These are phyloP conservation scores for Malassezia psittaci DNA, from an alignment of 1,284 basidiomycete genomes.

Conservation along the genomic window DNA sequence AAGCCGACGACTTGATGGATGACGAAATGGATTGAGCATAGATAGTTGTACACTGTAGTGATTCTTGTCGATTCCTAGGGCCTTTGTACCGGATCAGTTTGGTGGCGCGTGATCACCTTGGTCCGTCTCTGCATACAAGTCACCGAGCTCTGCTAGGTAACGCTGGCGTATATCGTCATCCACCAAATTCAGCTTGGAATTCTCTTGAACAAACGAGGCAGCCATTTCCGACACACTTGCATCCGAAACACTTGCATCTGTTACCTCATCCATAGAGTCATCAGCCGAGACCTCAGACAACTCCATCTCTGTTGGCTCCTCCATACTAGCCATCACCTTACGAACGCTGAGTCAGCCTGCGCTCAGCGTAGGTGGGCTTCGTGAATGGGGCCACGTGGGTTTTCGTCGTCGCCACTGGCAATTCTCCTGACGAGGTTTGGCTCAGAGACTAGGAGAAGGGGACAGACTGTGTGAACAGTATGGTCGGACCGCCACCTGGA, in stretches of 20 bases:
- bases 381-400: not conserved
- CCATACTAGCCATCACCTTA: too few relatives aligned
- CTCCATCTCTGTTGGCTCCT: not conserved
- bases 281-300: not conserved
- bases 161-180: conserved; percentile 1
- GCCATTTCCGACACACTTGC: not conserved
- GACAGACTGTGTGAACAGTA: not conserved
- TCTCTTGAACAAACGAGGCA: not conserved
- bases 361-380: not conserved
- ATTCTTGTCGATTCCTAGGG: not conserved
- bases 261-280: not conserved
- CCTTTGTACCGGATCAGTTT: too few relatives aligned
- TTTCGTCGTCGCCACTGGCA: conserved; percentile 12
- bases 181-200: not conserved
- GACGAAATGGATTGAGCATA: conserved; percentile 15
- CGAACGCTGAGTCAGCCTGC: conserved; percentile 3
- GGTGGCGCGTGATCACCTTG: too few relatives aligned
- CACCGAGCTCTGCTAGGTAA: not conserved
- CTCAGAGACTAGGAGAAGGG: too few relatives aligned
- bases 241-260: not conserved
- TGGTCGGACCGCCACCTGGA: conserved; percentile 13
- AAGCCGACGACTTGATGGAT: conserved; percentile 16
- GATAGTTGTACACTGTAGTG: not conserved
- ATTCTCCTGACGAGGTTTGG: too few relatives aligned
- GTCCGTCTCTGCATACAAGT: not conserved